A percentile compares a stretch with the other conserved stretches of the same genome.
Evolutionary conservation across 2,329 filamentous ascomycete genomes (phyloP).

Genomic region (Aspergillus glaucus): DNA sequence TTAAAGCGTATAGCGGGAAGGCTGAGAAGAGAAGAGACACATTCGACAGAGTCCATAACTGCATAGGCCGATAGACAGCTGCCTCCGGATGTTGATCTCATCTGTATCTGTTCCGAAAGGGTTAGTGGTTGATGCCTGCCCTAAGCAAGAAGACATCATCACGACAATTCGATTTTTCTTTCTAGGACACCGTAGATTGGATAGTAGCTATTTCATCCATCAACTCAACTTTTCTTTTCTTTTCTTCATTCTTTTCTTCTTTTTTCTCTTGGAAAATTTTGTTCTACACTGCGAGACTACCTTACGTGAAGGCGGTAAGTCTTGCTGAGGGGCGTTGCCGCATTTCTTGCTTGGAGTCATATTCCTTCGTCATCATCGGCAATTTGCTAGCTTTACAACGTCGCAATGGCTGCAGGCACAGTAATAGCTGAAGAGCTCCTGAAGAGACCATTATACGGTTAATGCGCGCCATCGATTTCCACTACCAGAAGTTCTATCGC

Average conservation of each 20-base stretch:
- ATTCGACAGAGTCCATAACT: too few species aligned
- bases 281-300: too few species aligned
- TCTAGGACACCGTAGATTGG: too few species aligned
- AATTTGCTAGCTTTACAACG: background rate
- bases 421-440: conserved; percentile 33
- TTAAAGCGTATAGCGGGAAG: too few species aligned
- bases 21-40: too few species aligned
- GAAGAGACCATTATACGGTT: conserved; percentile 47
- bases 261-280: background rate
- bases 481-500: conserved; percentile 1
- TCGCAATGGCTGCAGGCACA: conserved; percentile 15
- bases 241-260: background rate
- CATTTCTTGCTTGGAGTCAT: background rate
- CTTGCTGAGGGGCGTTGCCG: background rate
- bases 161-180: background rate
- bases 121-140: background rate
- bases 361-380: background rate
- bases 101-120: background rate
- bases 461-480: conserved; percentile 5
- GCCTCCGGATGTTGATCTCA: background rate
- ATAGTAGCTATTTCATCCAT: too few species aligned
- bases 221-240: background rate
- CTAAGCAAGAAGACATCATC: background rate
- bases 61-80: too few species aligned
- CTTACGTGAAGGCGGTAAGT: background rate